Conservation (phyloP, 805 yeast species). For the Saccharomycopsis capsularis region DNA sequence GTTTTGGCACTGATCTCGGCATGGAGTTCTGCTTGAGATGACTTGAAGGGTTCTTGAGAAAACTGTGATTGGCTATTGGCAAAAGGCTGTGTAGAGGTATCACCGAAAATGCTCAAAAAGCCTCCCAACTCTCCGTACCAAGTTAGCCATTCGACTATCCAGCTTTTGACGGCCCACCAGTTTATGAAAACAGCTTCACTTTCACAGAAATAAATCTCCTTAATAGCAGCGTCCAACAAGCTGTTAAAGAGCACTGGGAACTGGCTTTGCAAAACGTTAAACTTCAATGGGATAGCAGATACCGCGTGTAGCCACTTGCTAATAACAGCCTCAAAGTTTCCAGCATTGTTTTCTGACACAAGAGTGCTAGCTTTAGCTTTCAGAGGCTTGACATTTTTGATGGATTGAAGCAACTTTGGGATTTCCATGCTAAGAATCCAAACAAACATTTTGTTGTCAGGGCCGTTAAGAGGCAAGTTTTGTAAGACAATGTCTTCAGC, state of each 20-base stretch:
- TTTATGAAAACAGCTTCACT: background rate
- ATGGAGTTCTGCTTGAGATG: no score
- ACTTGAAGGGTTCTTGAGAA: no score
- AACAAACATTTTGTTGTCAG: background rate
- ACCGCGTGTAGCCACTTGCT: constrained; percentile 3
- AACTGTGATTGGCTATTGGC: no score
- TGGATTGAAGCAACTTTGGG: background rate
- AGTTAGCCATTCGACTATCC: constrained; percentile 12
- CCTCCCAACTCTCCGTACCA: constrained; percentile 19
- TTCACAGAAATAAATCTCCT: background rate
- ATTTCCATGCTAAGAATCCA: constrained; percentile 1
- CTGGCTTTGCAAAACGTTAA: background rate
- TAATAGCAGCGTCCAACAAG: constrained; percentile 9
- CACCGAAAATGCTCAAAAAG: constrained; percentile 4
- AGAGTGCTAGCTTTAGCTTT: background rate
- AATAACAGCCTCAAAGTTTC: background rate
- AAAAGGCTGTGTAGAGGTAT: background rate
- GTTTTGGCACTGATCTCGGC: no score
- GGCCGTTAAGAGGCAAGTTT: background rate
- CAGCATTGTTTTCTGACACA: constrained; percentile 76
- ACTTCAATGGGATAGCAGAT: background rate
- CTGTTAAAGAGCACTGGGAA: background rate
- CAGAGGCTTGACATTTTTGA: no score
- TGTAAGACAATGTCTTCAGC: background rate
- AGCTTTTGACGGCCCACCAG: constrained; percentile 10